Evolutionary conservation across 2,329 filamentous ascomycete genomes (phyloP).

Genomic region (Ilyonectria sp.): DNA sequence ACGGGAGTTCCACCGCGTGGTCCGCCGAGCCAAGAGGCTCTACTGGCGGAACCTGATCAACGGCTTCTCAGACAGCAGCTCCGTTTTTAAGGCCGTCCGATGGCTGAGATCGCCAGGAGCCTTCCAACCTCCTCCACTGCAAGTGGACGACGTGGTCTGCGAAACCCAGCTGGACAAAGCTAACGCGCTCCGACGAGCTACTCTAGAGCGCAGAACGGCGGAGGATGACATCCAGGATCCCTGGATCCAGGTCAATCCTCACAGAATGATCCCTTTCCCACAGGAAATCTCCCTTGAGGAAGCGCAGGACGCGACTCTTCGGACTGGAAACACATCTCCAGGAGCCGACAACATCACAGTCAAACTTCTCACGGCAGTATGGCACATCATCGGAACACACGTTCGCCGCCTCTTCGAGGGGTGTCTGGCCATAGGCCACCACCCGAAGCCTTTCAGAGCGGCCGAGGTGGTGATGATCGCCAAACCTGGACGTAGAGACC

Average conservation of each 20-base stretch:
- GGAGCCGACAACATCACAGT: slow-evolving; percentile 40
- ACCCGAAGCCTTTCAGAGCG: slow-evolving; percentile 38
- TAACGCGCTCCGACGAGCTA: slow-evolving; percentile 32
- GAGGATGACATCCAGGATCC: slow-evolving; percentile 34
- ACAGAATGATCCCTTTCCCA: slow-evolving; percentile 26
- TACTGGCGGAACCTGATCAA: no score
- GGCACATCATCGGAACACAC: slow-evolving; percentile 26
- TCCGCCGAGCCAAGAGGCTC: no score
- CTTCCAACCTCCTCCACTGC: slow-evolving; percentile 35
- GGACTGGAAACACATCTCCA: slow-evolving; percentile 40
- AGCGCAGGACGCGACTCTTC: slow-evolving; percentile 31
- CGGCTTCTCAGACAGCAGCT: no score
- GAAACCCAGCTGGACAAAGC: slow-evolving; percentile 37
- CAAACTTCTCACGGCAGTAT: slow-evolving; percentile 31
- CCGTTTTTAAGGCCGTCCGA: no score
- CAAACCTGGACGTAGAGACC: slow-evolving; percentile 43
- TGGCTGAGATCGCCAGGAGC: slow-evolving; percentile 4
- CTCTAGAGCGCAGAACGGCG: slow-evolving; percentile 30
- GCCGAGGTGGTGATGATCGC: slow-evolving; percentile 45
- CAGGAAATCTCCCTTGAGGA: slow-evolving; percentile 34
- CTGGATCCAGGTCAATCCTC: slow-evolving; percentile 22
- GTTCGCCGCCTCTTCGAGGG: slow-evolving; percentile 33
- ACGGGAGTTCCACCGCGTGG: no score
- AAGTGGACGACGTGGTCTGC: slow-evolving; percentile 32
- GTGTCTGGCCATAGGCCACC: slow-evolving; percentile 35